phyloP scores from a whole-genome alignment of 495 filamentous ascomycete species.

The Hypoxylon lenormandii region DNA sequence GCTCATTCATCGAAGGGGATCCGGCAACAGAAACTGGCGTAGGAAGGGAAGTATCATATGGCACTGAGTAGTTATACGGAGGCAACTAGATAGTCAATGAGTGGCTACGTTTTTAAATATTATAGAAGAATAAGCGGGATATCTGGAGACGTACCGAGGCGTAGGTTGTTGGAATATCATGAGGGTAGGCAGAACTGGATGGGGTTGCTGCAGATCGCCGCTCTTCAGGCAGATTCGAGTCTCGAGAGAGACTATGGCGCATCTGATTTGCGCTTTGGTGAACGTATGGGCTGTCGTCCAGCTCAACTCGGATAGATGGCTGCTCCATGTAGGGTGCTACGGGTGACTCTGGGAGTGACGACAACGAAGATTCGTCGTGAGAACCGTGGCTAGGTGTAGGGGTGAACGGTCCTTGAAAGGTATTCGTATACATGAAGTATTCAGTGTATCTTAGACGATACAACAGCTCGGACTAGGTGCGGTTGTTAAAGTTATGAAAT shows the following conservation, averaged over 20 bases:
- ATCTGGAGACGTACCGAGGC: slow-evolving; percentile 43
- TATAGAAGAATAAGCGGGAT: not conserved
- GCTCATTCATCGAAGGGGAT: slow-evolving; percentile 59
- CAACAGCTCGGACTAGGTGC: slow-evolving; percentile 12
- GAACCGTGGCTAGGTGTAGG: slow-evolving; percentile 28
- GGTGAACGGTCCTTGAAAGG: slow-evolving; percentile 32
- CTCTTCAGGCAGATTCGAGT: slow-evolving; percentile 40
- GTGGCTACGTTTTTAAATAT: slow-evolving; percentile 13
- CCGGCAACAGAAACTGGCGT: slow-evolving; percentile 61
- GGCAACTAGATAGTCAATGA: slow-evolving; percentile 51
- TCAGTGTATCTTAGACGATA: slow-evolving; percentile 11
- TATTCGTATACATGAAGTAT: slow-evolving; percentile 43
- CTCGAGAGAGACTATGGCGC: slow-evolving; percentile 44
- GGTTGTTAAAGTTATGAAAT: slow-evolving; percentile 24
- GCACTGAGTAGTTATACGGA: slow-evolving; percentile 56
- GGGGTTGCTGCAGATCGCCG: slow-evolving; percentile 40
- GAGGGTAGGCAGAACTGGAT: slow-evolving; percentile 42
- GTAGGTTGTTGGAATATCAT: slow-evolving; percentile 48
- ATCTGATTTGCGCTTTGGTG: slow-evolving; percentile 39
- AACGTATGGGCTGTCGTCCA: slow-evolving; percentile 46
- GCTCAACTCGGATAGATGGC: slow-evolving; percentile 28
- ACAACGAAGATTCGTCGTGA: slow-evolving; percentile 13
- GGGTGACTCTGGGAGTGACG: slow-evolving; percentile 20
- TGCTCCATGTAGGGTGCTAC: slow-evolving; percentile 8
- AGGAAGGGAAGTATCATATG: slow-evolving; percentile 59